Conservation (phyloP, 129 eudicot species). For the Tagetes erecta region DNA sequence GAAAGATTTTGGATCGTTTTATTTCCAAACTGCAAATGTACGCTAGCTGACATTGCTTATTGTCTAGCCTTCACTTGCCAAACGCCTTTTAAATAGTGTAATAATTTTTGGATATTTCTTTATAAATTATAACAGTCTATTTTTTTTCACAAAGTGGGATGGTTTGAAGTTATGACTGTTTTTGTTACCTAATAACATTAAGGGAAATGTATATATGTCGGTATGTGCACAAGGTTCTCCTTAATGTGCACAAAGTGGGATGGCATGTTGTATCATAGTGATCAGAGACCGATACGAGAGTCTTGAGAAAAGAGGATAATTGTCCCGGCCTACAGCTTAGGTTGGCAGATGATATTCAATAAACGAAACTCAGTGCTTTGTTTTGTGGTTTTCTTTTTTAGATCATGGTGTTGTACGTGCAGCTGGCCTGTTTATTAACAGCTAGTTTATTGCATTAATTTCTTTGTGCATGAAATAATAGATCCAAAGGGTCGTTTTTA, state of each 20-base stretch:
- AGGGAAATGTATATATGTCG: neutral
- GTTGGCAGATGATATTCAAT: slow-evolving; percentile 48
- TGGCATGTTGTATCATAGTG: slow-evolving; percentile 66
- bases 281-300: slow-evolving; percentile 87
- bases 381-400: too few relatives aligned
- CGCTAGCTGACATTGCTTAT: too few relatives aligned
- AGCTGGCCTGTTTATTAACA: neutral
- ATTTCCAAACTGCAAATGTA: too few relatives aligned
- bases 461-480: slow-evolving; percentile 22
- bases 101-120: too few relatives aligned
- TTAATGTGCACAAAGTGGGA: slow-evolving; percentile 26
- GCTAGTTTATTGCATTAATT: neutral
- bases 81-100: too few relatives aligned
- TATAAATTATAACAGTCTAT: neutral
- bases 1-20: too few relatives aligned
- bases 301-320: slow-evolving; percentile 85
- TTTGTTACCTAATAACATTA: neutral
- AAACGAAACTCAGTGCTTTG: too few relatives aligned
- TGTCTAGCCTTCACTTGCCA: too few relatives aligned
- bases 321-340: slow-evolving; percentile 64
- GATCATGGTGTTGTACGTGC: too few relatives aligned
- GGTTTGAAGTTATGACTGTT: neutral
- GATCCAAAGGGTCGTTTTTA: too few relatives aligned
- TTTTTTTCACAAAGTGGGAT: too few relatives aligned
- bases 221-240: neutral